Evolutionary conservation across 805 yeast species (phyloP), one percentile per base, ranked within the genome.

Genomic region (Saturnispora ahearnii): DNA sequence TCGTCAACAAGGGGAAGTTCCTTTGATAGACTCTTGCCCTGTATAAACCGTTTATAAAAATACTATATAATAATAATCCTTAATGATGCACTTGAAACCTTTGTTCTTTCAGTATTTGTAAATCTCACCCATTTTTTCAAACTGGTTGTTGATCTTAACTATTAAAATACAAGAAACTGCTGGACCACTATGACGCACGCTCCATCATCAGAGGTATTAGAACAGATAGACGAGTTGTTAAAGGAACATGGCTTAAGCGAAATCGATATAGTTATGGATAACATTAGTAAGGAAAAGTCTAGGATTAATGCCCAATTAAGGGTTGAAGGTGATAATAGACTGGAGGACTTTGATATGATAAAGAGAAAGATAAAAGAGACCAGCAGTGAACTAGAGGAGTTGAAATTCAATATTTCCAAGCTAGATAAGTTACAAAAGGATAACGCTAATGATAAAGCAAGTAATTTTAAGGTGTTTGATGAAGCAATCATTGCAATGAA

Each of bases 281-380:
- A 79, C 51, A 65, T 84, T 44, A 53, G 63, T 6, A 82, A 81
- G 55, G 96, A 91, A 60, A 87, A 86, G 62, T 73, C 83, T 0
- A 74, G 84, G 3, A 70, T 88, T 11, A 96, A 87, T 57, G 72
- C 82, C 44, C 91, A 88, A 61, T 70, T 91, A 55, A 79, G 78
- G 58, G 67, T 84, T 38, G 84, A 83, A 46, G 78, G 87, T n/a
- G 59, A 73, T 73, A 37, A 87, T 81, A 55, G 55, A 51, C 32
- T 56, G 46, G 46, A 56, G 43, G 57, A 55, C 13, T 59, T 55
- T 46, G 61, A 48, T 28, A 45, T 30, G 4, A 57, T 62, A 55
- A 53, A 61, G 28, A 57, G 56, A 15, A 51, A 51, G 26, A 51
- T 64, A 46, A 66, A 62, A 45, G 22, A 41, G 3, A 57, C 63